A percentile compares a stretch with the other conserved stretches of the same genome.
Conservation (phyloP, 2,329 filamentous ascomycete species). For the Sporothrix sp. region DNA sequence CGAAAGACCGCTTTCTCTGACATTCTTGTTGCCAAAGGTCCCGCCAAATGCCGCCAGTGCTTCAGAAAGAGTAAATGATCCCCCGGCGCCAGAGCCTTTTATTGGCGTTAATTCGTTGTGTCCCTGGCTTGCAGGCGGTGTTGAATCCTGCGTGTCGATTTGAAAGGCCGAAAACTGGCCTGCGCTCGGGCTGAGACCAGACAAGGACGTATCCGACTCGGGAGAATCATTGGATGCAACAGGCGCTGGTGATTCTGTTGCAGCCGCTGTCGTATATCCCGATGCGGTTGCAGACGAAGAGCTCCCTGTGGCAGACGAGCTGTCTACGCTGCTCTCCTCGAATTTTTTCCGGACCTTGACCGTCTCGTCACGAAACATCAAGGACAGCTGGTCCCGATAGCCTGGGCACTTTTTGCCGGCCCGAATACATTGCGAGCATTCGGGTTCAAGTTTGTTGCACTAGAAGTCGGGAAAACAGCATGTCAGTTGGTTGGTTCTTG, state of each 20-base stretch:
- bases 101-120: background rate
- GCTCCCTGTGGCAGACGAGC: background rate
- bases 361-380: conserved; percentile 59
- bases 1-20: background rate
- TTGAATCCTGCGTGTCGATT: too few species aligned
- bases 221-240: background rate
- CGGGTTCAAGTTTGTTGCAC: conserved; percentile 52
- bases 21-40: background rate
- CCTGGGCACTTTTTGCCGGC: conserved; percentile 52
- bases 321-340: conserved; percentile 26
- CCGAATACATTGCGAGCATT: conserved; percentile 53
- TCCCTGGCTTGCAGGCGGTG: background rate
- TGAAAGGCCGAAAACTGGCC: background rate
- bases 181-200: background rate
- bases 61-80: background rate
- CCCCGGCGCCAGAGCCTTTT: background rate
- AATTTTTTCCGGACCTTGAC: conserved; percentile 51
- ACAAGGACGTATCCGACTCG: background rate
- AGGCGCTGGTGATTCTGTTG: background rate
- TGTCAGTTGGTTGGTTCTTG: background rate
- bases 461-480: conserved; percentile 19
- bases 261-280: background rate
- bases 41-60: background rate
- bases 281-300: conserved; percentile 4
- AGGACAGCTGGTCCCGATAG: conserved; percentile 53